Conservation (phyloP, 129 eudicot genomes). For the Kitagawia praeruptora region DNA sequence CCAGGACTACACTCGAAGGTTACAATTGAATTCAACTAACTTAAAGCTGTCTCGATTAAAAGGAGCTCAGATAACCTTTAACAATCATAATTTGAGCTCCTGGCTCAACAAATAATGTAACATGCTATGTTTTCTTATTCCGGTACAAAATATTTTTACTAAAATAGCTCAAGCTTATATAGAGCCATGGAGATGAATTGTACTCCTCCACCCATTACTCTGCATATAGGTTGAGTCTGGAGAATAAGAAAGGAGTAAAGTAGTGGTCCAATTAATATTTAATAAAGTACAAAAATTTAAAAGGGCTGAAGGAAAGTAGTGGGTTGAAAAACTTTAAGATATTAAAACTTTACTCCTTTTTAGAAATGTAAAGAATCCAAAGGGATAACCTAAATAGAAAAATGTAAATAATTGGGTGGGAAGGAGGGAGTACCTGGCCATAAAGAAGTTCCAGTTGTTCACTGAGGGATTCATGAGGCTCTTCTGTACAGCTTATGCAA, state of each 20-base stretch:
- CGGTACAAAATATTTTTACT: neutral
- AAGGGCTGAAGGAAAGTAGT: neutral
- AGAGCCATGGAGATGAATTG: neutral
- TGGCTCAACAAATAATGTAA: neutral
- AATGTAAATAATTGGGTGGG: neutral
- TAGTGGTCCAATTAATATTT: neutral
- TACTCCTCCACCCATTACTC: neutral
- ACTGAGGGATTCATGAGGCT: conserved; percentile 73
- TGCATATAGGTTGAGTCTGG: neutral
- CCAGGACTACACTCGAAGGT: neutral
- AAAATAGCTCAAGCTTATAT: neutral
- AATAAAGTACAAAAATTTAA: neutral
- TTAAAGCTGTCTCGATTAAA: neutral
- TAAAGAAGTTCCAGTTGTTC: conserved; percentile 89
- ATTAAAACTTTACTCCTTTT: neutral
- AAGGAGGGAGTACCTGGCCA: conserved; percentile 59
- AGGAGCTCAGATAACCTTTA: neutral
- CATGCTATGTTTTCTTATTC: neutral
- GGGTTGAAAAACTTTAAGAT: neutral
- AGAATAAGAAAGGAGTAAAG: neutral
- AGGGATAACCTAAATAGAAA: neutral
- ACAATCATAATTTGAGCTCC: neutral
- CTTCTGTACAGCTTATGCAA: conserved; percentile 98
- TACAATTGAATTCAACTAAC: neutral
- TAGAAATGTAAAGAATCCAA: neutral